These are phyloP conservation scores for Oehlia diaphana DNA, from an alignment of 192 early-diverging fungal species.

Conservation along the genomic window DNA sequence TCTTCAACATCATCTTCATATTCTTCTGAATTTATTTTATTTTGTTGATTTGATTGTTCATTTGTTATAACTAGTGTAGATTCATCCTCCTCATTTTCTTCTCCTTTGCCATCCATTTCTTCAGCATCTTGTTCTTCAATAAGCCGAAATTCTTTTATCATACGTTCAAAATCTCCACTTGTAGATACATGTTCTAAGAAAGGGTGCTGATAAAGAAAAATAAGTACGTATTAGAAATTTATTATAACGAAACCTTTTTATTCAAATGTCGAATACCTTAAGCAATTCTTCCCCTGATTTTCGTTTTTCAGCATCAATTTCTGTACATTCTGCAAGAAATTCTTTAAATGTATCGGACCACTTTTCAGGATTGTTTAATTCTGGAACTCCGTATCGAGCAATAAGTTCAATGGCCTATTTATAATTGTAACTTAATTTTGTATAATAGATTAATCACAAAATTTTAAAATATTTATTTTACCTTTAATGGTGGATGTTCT, in stretches of 20 bases:
- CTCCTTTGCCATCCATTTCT: background rate
- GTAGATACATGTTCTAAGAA: slow-evolving; percentile 32
- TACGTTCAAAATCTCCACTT: slow-evolving; percentile 4
- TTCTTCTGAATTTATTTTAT: too few species aligned
- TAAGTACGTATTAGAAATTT: slow-evolving; percentile 42
- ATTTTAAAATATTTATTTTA: slow-evolving; percentile 24
- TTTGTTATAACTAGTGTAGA: background rate
- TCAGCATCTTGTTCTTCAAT: background rate
- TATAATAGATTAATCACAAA: background rate
- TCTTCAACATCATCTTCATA: too few species aligned
- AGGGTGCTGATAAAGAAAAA: slow-evolving; percentile 42
- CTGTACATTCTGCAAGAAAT: slow-evolving; percentile 74
- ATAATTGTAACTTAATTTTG: slow-evolving; percentile 25
- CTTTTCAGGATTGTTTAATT: slow-evolving; percentile 71
- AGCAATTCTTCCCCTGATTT: slow-evolving; percentile 71
- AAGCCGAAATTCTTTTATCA: slow-evolving; percentile 11
- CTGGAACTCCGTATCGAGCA: slow-evolving; percentile 84
- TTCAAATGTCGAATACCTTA: slow-evolving; percentile 35
- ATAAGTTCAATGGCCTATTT: slow-evolving; percentile 77
- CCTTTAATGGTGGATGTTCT: slow-evolving; percentile 73
- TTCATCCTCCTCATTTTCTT: background rate
- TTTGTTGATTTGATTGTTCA: background rate
- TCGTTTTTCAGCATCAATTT: slow-evolving; percentile 68
- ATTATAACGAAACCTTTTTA: slow-evolving; percentile 58
- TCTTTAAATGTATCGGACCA: slow-evolving; percentile 71